phyloP scores from a whole-genome alignment of 2,329 filamentous ascomycete genomes.

The Aspergillus sp. region DNA sequence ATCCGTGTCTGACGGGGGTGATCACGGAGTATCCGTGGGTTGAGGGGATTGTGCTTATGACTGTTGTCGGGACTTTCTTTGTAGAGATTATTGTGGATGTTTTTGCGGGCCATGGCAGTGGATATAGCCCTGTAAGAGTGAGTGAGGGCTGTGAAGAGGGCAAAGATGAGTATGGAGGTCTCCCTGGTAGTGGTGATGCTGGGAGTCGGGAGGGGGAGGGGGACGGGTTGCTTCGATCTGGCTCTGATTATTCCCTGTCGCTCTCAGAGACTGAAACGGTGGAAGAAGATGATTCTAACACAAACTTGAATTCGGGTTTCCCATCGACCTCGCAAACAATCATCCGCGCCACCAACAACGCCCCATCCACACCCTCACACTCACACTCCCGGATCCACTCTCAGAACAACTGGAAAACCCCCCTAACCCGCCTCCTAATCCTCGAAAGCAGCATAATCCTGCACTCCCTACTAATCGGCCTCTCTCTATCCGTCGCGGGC shows the following conservation, averaged over 20 bases:
- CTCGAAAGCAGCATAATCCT: neutral
- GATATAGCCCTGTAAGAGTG: neutral
- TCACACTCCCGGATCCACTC: neutral
- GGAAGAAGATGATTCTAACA: neutral
- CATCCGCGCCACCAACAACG: too few relatives aligned
- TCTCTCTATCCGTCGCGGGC: constrained; percentile 34
- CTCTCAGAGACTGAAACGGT: neutral
- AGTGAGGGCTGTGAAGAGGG: neutral
- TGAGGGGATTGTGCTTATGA: constrained; percentile 55
- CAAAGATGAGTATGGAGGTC: neutral
- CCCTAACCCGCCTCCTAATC: neutral
- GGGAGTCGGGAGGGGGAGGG: too few relatives aligned
- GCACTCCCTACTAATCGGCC: neutral
- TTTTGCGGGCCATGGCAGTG: neutral
- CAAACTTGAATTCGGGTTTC: neutral
- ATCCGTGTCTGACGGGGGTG: constrained; percentile 58
- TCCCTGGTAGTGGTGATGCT: neutral
- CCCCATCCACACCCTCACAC: neutral
- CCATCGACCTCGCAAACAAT: neutral
- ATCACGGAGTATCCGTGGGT: constrained; percentile 60
- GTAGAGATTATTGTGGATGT: neutral
- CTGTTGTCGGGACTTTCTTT: constrained; percentile 42
- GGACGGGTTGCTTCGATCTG: neutral
- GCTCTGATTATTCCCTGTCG: neutral
- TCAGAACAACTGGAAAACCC: neutral